Evolutionary conservation across 306 rosid genomes (phyloP), one percentile per base, ranked within the genome.

Genomic region (Cajanus cajan): DNA sequence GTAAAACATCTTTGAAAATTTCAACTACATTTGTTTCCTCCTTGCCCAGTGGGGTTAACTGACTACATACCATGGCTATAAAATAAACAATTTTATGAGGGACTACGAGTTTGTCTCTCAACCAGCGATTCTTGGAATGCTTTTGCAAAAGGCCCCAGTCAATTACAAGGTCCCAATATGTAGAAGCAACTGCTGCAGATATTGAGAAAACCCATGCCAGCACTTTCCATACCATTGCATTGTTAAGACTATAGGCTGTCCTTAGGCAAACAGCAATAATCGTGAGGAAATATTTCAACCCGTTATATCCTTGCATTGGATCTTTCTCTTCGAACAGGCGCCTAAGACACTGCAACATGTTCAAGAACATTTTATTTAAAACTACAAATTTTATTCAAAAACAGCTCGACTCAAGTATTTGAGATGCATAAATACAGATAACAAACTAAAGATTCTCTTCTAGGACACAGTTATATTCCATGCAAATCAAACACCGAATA

Each of bases 91-190:
- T 73, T 28, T 74, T 85, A 37, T 77, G 74, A 54, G 90, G 86
- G 71, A 90, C 34, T 18, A 86, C 40, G 50, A 90, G 94, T 77
- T 90, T 92, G 80, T 90, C 94, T 77, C 94, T 85, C 72, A 92
- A 83, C 94, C 89, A 87, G 36, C 87, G 89, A 72, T 92, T 92
- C 86, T 85, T 85, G 2, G 93, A 92, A 28, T 54, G 43, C 11
- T 83, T 85, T 36, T 90, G 90, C 44, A 92, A 76, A 43, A 92
- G 97, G 19, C 91, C 94, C 97, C 97, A 90, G 66, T 92, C 97
- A 5, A 90, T 76, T 19, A 85, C 84, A 62, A 92, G 83, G 84
- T 92, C 94, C 97, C 94, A 92, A 22, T 90, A 92, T 8, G 89
- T 90, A 28, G 89, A 54, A 31, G 63, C 61, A 18, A 85, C 2